Percentiles rank a stretch among this genome's conserved stretches.
Conservation (phyloP, 129 eudicot species). For the sunflower (Helianthus annuus) region HanXRQr2.0-SUNRISE NC_035448.2:198884245-198884744, state of each 20-base stretch:
- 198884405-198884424: constrained; percentile 39
- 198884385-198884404: too few species aligned
- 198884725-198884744: too few species aligned
- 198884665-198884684: too few species aligned
- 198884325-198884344: constrained; percentile 45
- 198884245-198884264: constrained; percentile 47
- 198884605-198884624: too few species aligned
- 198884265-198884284: constrained; percentile 43
- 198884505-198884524: constrained; percentile 5
- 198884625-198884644: too few species aligned
- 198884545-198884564: too few species aligned
- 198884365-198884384: constrained; percentile 18
- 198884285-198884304: constrained; percentile 49
- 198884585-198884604: too few species aligned
- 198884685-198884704: too few species aligned
- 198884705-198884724: too few species aligned
- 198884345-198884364: constrained; percentile 47
- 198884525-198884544: background rate
- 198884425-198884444: constrained; percentile 41
- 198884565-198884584: too few species aligned
- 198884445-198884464: constrained; percentile 24
- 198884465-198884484: constrained; percentile 32
- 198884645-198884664: too few species aligned
- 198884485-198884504: constrained; percentile 9
- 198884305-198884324: constrained; percentile 45